Evolutionary conservation across 768 basidiomycete species (phyloP).

Genomic region (Fomitopsis pulvina): DNA sequence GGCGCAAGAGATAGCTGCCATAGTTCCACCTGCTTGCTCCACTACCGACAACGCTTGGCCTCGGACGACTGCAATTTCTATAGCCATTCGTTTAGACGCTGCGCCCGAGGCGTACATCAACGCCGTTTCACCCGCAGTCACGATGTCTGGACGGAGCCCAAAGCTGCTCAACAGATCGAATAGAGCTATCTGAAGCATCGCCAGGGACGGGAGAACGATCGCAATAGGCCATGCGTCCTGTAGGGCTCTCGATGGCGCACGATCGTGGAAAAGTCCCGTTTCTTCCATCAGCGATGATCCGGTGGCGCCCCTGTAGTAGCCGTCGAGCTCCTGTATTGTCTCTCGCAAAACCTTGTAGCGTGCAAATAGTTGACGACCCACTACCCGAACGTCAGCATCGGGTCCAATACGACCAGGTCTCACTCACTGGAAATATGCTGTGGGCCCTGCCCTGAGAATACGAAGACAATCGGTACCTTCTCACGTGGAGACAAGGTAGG

Average conservation of each 20-base stretch:
- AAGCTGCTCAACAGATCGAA: conserved; percentile 32
- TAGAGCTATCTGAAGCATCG: conserved; percentile 41
- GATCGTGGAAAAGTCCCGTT: conserved; percentile 30
- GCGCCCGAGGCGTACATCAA: conserved; percentile 39
- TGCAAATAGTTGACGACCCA: conserved; percentile 33
- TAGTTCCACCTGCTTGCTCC: conserved; percentile 30
- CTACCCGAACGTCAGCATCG: conserved; percentile 20
- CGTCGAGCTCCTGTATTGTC: conserved; percentile 33
- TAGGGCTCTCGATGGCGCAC: conserved; percentile 1
- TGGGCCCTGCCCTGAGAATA: conserved; percentile 35
- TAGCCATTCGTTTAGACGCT: conserved; percentile 30
- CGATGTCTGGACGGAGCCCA: conserved; percentile 30
- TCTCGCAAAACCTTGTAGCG: conserved; percentile 30
- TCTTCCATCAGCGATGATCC: conserved; percentile 32
- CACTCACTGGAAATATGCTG: conserved; percentile 33
- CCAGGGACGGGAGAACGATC: conserved; percentile 34
- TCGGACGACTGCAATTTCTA: conserved; percentile 39
- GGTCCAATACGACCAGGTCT: not conserved
- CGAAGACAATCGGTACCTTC: conserved; percentile 25
- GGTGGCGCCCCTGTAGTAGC: conserved; percentile 20
- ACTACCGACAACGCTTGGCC: conserved; percentile 29
- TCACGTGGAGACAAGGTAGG: not conserved
- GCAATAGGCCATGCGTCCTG: conserved; percentile 25
- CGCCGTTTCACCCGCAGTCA: conserved; percentile 43
- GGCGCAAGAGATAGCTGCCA: conserved; percentile 38